These are phyloP conservation scores for Elsinoe perseae DNA, from an alignment of 2,329 filamentous ascomycete genomes.

Conservation along the genomic window DNA sequence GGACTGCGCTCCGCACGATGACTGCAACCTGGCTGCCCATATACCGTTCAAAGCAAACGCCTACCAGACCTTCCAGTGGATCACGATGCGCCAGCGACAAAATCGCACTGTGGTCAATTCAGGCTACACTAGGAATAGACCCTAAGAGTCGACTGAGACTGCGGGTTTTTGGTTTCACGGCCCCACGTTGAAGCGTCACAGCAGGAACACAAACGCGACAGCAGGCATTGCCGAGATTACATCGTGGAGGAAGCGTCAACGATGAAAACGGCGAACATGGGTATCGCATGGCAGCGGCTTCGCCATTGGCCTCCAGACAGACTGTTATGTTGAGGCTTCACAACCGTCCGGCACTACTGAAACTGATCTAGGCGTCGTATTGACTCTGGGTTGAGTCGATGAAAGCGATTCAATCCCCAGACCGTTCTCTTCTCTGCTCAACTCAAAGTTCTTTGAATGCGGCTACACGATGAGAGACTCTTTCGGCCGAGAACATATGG, in stretches of 20 bases:
- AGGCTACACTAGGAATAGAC: too few relatives aligned
- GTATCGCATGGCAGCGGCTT: background rate
- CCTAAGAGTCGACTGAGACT: too few relatives aligned
- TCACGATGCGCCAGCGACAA: too few relatives aligned
- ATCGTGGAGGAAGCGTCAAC: background rate
- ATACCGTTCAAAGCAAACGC: too few relatives aligned
- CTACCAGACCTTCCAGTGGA: too few relatives aligned
- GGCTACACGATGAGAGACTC: background rate
- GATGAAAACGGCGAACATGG: background rate
- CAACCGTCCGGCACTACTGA: background rate
- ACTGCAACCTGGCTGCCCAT: too few relatives aligned
- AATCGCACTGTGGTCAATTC: too few relatives aligned
- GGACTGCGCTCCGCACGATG: too few relatives aligned
- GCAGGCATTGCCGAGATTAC: too few relatives aligned
- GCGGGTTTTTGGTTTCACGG: too few relatives aligned
- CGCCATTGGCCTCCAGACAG: background rate
- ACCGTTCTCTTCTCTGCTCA: background rate
- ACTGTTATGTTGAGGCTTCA: background rate
- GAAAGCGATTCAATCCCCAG: background rate
- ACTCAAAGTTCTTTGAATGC: background rate
- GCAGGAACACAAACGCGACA: too few relatives aligned
- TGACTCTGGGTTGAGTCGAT: background rate
- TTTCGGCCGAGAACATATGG: background rate
- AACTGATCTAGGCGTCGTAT: background rate
- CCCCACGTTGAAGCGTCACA: too few relatives aligned